Percentiles rank a stretch among this genome's conserved stretches.
phyloP scores from a whole-genome alignment of 768 basidiomycete genomes.

The Lentinula edodes region DNA sequence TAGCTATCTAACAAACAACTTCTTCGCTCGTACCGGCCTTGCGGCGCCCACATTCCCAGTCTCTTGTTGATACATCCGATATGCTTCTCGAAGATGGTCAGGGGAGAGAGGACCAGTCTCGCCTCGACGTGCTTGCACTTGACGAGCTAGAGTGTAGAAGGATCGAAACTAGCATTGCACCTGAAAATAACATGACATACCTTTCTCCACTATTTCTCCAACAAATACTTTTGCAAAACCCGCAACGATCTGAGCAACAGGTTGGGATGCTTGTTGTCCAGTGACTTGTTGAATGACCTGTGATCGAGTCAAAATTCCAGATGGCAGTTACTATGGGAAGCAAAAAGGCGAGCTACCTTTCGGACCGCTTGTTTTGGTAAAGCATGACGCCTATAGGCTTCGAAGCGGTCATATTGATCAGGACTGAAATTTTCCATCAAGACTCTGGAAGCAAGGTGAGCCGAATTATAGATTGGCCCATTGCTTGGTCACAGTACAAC shows the following conservation, averaged over 20 bases:
- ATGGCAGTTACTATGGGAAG: background rate
- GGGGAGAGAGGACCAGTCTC: conserved; percentile 81
- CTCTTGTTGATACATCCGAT: conserved; percentile 75
- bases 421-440: conserved; percentile 85
- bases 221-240: conserved; percentile 91
- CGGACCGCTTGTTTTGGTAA: conserved; percentile 79
- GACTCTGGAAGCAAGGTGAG: conserved; percentile 41
- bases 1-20: conserved; percentile 60
- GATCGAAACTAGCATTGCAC: background rate
- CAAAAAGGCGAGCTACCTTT: conserved; percentile 41
- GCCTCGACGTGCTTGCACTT: conserved; percentile 64
- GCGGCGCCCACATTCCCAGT: conserved; percentile 79
- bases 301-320: background rate
- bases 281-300: conserved; percentile 81
- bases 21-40: conserved; percentile 61
- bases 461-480: background rate
- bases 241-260: conserved; percentile 84
- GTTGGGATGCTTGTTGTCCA: conserved; percentile 78
- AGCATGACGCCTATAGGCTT: conserved; percentile 80
- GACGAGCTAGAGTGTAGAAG: conserved; percentile 50
- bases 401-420: conserved; percentile 83
- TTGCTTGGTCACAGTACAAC: conserved; percentile 10
- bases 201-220: conserved; percentile 88
- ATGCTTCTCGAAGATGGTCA: conserved; percentile 87
- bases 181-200: conserved; percentile 31